Base-by-base conservation (phyloP, 108 stramenopile species). In the Epithemia pelagica region DNA sequence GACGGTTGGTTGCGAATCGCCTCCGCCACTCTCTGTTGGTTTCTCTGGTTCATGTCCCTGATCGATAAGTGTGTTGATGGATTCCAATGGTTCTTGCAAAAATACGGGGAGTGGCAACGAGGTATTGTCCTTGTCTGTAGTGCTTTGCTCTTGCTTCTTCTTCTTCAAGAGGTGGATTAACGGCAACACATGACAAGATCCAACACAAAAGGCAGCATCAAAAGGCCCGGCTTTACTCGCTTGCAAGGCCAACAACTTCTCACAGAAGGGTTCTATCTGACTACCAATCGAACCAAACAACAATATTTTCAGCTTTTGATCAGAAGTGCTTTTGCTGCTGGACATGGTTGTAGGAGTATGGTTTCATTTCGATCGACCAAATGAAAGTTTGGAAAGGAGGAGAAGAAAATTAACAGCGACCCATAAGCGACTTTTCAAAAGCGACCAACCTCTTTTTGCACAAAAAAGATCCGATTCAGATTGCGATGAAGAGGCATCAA, bases 221-320 rank as follows among this genome's bases (percentile, higher is more conserved):
- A 92, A 92, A 0, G 91, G 91, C 20, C 91, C 91, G 0, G 91
- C 91, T 68, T 89, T 89, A 73, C 84, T 84, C 18, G 64, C 60
- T 68, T 92, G 84, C 27, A 92, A 70, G 22, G 75, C 78, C 22
- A 65, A 55, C 7, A 89, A 8, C 37, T 63, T 33, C 32, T 63
- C 62, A 26, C 25, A 24, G 22, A 63, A 63, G 2, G 62, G 29
- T 19, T 32, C 30, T n/a, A 30, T 46, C 37, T 63, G 32, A 24
- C 37, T 30, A 19, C 33, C 62, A 28, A 63, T 51, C 1, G 62
- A 22, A 24, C 62, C 62, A 33, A 63, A 58, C 56, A 58, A 58
- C 56, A 58, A 58, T 23, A 58, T 27, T n/a, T 58, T 58, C 18
- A 58, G 56, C 21, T 58, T 58, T n/a, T n/a, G n/a, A n/a, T n/a